These are phyloP conservation scores for Fragilaria radians DNA, from an alignment of 108 stramenopile genomes.

Conservation along the genomic window DNA sequence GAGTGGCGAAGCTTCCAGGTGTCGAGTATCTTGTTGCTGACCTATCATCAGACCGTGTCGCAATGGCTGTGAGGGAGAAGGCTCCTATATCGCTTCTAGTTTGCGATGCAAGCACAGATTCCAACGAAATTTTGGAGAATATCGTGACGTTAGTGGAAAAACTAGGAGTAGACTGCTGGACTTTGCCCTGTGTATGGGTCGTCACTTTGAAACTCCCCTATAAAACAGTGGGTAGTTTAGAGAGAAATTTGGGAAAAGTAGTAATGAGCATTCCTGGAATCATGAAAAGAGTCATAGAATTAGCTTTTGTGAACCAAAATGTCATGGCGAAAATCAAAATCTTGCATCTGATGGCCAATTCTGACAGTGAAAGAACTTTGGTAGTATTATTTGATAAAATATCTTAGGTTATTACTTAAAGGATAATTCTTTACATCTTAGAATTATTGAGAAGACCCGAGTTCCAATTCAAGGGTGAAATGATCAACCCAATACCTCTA, in stretches of 20 bases:
- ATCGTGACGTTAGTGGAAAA: conserved; percentile 9
- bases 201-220: conserved; percentile 45
- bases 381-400: conserved; percentile 24
- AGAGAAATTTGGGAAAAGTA: conserved; percentile 17
- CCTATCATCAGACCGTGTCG: conserved; percentile 17
- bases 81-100: conserved; percentile 28
- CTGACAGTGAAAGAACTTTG: conserved; percentile 36
- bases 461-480: no score
- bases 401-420: background rate
- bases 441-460: no score
- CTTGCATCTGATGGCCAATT: conserved; percentile 51
- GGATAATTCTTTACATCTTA: no score
- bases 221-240: conserved; percentile 34
- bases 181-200: conserved; percentile 25
- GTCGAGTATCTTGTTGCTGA: conserved; percentile 28
- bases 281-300: conserved; percentile 15
- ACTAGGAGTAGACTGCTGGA: conserved; percentile 9
- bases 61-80: background rate
- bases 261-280: conserved; percentile 10
- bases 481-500: no score
- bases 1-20: conserved; percentile 24
- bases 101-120: conserved; percentile 41
- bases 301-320: conserved; percentile 1
- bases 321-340: conserved; percentile 16
- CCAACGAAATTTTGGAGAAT: conserved; percentile 18